Evolutionary conservation across 192 early-diverging fungal genomes (phyloP), one percentile per base, ranked within the genome.

Genomic region (Coemansia sp.): DNA sequence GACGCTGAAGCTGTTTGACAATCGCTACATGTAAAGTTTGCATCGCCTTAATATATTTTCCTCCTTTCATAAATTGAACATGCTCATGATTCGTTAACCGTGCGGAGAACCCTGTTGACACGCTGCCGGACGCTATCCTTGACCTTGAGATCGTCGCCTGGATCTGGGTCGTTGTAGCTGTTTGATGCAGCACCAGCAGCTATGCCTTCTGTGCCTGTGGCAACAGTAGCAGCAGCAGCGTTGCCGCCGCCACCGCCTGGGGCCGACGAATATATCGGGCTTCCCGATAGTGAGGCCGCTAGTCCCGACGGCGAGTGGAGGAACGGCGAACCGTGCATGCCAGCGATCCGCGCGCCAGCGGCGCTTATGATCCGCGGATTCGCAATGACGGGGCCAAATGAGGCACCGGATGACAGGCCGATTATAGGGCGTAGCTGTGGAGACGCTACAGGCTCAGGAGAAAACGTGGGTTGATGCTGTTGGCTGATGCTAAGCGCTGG

Each of bases 91-190:
- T 81, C 78, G 52, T 81, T 81, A 19, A 81, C 78, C 10, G 78
- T 72, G 20, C 63, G 66, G 32, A 81, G 67, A 40, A 75, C 70
- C 19, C 78, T 69, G 48, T 71, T 81, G 25, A 81, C 72, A 0
- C 78, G 72, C 66, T 81, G 78, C 6, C 78, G 72, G 10, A 81
- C 78, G 43, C 78, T 81, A 20, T 81, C 78, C 32, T 81, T 81
- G 13, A 81, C 66, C 60, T 71, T 72, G 45, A 80, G 55, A 2
- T 74, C 69, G 50, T 80, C 74, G 29, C 25, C 49, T 8, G 49
- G 15, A 25, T 52, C 49, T 8, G 15, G 0, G 23, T 13, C 23
- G 38, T 22, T 50, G 10, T 53, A 57, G 19, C 62, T 58, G 29
- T 36, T 33, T 14, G 62, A 34, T 35, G 58, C 49, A 32, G 62